Base-by-base conservation (phyloP, 2,329 filamentous ascomycete genomes). In the Decorospora gaudefroyi region DNA sequence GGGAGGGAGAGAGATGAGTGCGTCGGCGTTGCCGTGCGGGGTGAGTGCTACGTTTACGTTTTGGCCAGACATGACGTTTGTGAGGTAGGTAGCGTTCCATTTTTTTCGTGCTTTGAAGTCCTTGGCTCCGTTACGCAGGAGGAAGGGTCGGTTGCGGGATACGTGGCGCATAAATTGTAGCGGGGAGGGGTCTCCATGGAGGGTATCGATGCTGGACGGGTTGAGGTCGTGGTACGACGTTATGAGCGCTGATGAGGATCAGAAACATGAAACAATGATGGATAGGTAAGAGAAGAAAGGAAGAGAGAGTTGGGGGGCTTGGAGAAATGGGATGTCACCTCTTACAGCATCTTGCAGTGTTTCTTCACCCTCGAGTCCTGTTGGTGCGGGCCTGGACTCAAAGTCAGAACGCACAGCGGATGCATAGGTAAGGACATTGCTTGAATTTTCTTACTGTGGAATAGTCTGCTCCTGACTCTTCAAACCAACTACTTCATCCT, bases 111-210 rank as follows among this genome's bases (percentile, higher is more conserved):
- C 86, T 26, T 74, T 72, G 86, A 87, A 92, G 23, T 76, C 68
- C 0, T 62, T 62, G 1, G 86, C 86, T 3, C 78, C 86, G 6
- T 77, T 73, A 25, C 85, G 78, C 18, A 91, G 74, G 2, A 92
- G 80, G 57, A 92, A 91, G 0, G 88, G 88, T 1, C 82, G 79
- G 64, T 92, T 93, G 23, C 75, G 78, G 11, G 85, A 78, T 13
- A 91, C 87, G 68, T 83, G 86, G 59, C 86, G 81, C 83, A 90
- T 86, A 65, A 92, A 92, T 62, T 91, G 85, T 4, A 93, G 78
- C 0, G 88, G 80, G 18, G 84, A 87, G 3, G 88, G 88, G 34
- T 85, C 81, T 28, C 80, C 74, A 10, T 74, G 29, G 2, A 90
- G 76, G 55, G 84, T 82, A 31, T 86, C 79, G 43, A 90, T 75